Conservation (phyloP, 306 rosid genomes). For the Luffa acutangula region DNA sequence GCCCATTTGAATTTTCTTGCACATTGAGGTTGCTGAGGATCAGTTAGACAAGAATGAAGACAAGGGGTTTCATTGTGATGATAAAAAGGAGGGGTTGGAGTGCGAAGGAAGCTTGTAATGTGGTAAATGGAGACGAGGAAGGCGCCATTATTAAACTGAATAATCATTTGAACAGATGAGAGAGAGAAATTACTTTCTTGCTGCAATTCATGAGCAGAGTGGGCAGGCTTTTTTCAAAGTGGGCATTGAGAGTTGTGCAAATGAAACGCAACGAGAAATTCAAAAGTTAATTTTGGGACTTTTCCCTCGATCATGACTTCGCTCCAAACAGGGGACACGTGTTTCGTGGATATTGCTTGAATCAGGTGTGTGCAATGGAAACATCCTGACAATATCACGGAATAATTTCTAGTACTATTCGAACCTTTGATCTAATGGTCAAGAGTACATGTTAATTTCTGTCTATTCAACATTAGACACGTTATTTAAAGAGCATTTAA, state of each 20-base stretch:
- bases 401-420: no score
- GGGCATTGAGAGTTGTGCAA: conserved; percentile 9
- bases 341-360: neutral
- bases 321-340: conserved; percentile 1
- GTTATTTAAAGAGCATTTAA: no score
- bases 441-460: no score
- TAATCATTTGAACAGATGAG: conserved; percentile 3
- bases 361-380: neutral
- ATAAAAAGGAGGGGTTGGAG: neutral
- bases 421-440: no score
- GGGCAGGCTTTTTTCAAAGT: conserved; percentile 11
- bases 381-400: no score
- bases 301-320: neutral
- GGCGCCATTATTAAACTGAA: conserved; percentile 6
- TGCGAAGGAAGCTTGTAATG: neutral
- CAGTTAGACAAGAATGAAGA: neutral
- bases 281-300: neutral
- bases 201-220: conserved; percentile 9
- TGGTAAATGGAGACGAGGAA: neutral
- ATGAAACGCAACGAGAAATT: conserved; percentile 5
- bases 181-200: neutral
- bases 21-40: neutral
- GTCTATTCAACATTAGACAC: no score
- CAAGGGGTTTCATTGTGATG: neutral
- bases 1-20: conserved; percentile 30